Evolutionary conservation across 1,139 yeast species (phyloP).

Genomic region (Chernovozyma sophiae-reginae): DNA sequence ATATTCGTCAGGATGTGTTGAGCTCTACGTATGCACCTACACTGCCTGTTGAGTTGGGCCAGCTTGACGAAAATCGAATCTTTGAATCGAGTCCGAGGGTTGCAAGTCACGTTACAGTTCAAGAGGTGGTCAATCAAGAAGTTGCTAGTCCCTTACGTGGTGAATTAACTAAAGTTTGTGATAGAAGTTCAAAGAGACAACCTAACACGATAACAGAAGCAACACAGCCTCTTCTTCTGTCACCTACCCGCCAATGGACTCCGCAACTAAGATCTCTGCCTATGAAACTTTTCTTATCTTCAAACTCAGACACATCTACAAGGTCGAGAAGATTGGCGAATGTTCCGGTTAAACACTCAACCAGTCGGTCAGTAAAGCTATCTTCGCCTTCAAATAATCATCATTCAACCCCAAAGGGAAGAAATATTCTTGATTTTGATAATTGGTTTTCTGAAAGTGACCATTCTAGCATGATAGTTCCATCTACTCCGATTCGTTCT

Average conservation of each 20-base stretch:
- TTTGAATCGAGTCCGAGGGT: no score
- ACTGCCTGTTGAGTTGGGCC: no score
- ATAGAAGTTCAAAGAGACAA: no score
- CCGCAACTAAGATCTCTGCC: constrained; percentile 1
- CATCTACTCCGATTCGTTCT: constrained; percentile 2
- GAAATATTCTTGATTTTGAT: constrained; percentile 15
- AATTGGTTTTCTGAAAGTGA: constrained; percentile 28
- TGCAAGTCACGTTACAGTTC: no score
- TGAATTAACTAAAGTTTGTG: no score
- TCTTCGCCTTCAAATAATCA: neutral
- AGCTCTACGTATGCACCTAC: no score
- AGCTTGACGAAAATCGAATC: no score
- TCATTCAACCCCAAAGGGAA: neutral
- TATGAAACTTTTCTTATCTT: neutral
- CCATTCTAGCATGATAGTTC: constrained; percentile 12
- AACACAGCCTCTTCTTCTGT: neutral
- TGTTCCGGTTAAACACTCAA: no score
- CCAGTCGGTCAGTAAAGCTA: neutral
- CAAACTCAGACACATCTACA: neutral
- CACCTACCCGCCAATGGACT: neutral
- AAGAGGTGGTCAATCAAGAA: no score
- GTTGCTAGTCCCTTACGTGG: no score
- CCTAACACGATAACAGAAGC: no score
- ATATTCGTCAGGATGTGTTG: no score
- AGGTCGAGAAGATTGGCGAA: neutral